Conservation (phyloP, 352 stramenopile species). For the Phytophthora brassicae region DNA sequence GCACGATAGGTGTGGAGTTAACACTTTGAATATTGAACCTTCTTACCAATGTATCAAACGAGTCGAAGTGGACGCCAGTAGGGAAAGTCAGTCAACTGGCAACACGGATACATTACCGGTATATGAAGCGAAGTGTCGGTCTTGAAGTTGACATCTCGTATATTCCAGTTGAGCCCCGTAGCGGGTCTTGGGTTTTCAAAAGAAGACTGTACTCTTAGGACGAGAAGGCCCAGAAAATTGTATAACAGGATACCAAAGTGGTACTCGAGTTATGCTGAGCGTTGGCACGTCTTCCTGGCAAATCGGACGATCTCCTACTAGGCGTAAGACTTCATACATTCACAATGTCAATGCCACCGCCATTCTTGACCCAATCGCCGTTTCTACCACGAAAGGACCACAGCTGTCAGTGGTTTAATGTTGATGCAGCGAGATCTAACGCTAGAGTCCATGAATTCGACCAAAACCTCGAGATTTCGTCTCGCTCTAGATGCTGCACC, state of each 20-base stretch:
- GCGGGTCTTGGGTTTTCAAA: no score
- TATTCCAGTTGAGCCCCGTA: no score
- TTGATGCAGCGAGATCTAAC: conserved; percentile 23
- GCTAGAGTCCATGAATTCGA: conserved; percentile 17
- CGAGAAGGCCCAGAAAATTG: conserved; percentile 11
- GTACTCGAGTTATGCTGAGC: conserved; percentile 9
- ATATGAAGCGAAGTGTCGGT: no score
- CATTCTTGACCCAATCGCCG: conserved; percentile 14
- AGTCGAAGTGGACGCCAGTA: no score
- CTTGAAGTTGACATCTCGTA: no score
- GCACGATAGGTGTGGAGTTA: neutral
- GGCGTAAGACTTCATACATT: conserved; percentile 17
- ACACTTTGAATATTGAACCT: neutral
- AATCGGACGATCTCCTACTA: conserved; percentile 14
- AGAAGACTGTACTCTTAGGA: no score
- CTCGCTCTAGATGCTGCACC: conserved; percentile 46
- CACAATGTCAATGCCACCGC: conserved; percentile 10
- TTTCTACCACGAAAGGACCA: conserved; percentile 8
- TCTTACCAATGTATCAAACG: neutral
- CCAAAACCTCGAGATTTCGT: conserved; percentile 25
- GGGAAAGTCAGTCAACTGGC: no score
- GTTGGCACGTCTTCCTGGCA: conserved; percentile 5
- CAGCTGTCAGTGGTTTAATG: conserved; percentile 24
- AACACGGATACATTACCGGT: no score
- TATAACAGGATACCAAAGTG: no score